Percentiles rank a stretch among this genome's conserved stretches.
These are phyloP conservation scores for Petunia axillaris DNA, from an alignment of 257 asterid genomes.

Conservation along the genomic window DNA sequence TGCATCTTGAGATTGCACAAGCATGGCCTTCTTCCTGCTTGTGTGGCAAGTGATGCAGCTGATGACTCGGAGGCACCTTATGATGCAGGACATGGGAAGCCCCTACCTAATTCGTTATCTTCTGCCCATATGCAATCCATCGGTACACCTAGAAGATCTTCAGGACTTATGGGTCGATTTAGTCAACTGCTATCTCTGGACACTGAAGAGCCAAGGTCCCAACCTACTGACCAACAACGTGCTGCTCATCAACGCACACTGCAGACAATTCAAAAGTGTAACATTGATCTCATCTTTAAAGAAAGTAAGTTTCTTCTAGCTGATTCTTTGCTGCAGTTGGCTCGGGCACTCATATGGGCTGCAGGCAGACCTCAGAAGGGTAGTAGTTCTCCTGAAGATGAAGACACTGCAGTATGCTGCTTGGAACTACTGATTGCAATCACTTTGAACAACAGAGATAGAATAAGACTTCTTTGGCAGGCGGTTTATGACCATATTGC, in stretches of 20 bases:
- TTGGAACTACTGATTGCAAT: slow-evolving; percentile 90
- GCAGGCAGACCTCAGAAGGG: slow-evolving; percentile 93
- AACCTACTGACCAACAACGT: slow-evolving; percentile 92
- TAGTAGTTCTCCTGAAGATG: slow-evolving; percentile 82
- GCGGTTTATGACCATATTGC: slow-evolving; percentile 95
- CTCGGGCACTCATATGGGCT: slow-evolving; percentile 93
- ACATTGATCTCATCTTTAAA: slow-evolving; percentile 84
- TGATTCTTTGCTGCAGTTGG: slow-evolving; percentile 86
- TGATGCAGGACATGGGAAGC: slow-evolving; percentile 85
- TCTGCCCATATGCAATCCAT: slow-evolving; percentile 77
- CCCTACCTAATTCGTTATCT: slow-evolving; percentile 70
- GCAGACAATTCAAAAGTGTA: slow-evolving; percentile 91
- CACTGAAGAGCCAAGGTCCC: slow-evolving; percentile 91
- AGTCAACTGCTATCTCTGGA: slow-evolving; percentile 92
- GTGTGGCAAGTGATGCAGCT: slow-evolving; percentile 93
- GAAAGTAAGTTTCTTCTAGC: slow-evolving; percentile 89
- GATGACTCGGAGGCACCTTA: slow-evolving; percentile 79
- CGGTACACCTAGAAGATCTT: slow-evolving; percentile 93
- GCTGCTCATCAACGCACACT: slow-evolving; percentile 97
- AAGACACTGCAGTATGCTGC: slow-evolving; percentile 95
- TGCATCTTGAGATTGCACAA: slow-evolving; percentile 90
- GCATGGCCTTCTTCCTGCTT: slow-evolving; percentile 96
- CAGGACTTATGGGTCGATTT: slow-evolving; percentile 93
- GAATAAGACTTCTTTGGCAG: slow-evolving; percentile 88
- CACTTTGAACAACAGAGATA: slow-evolving; percentile 81